Evolutionary conservation across 2,329 filamentous ascomycete genomes (phyloP).

Genomic region (Drechmeria coniospora): DNA sequence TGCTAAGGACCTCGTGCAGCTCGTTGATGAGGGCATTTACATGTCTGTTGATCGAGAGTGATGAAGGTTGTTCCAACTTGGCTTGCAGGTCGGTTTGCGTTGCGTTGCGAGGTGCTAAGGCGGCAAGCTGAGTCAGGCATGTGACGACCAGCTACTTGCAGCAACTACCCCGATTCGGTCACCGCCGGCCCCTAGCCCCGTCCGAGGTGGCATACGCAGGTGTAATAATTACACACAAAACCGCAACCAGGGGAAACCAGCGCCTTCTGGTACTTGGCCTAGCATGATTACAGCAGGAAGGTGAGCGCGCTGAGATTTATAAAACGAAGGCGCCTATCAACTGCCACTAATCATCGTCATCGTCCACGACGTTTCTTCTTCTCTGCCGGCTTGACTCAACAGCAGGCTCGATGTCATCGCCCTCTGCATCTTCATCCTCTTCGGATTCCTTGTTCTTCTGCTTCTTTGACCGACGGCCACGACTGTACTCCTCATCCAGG

Average conservation of each 20-base stretch:
- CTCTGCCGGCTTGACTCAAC: constrained; percentile 29
- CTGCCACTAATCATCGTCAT: constrained; percentile 37
- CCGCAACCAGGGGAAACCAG: too few relatives aligned
- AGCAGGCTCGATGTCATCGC: constrained; percentile 32
- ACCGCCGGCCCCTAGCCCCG: too few relatives aligned
- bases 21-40: neutral
- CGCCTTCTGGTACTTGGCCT: too few relatives aligned
- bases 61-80: too few relatives aligned
- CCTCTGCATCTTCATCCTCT: constrained; percentile 38
- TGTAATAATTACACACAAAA: too few relatives aligned
- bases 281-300: too few relatives aligned
- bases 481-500: constrained; percentile 36
- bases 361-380: constrained; percentile 41
- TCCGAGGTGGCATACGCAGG: too few relatives aligned
- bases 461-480: constrained; percentile 29
- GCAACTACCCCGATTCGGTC: too few relatives aligned
- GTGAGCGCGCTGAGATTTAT: neutral
- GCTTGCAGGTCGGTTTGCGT: too few relatives aligned
- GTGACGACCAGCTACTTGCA: constrained; percentile 19
- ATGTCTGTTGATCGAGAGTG: too few relatives aligned
- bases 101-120: too few relatives aligned
- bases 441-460: constrained; percentile 33
- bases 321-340: neutral
- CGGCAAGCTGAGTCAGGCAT: constrained; percentile 9
- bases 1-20: constrained; percentile 1